phyloP scores from a whole-genome alignment of 805 yeast species.

The Lipomyces chichibuensis region DNA sequence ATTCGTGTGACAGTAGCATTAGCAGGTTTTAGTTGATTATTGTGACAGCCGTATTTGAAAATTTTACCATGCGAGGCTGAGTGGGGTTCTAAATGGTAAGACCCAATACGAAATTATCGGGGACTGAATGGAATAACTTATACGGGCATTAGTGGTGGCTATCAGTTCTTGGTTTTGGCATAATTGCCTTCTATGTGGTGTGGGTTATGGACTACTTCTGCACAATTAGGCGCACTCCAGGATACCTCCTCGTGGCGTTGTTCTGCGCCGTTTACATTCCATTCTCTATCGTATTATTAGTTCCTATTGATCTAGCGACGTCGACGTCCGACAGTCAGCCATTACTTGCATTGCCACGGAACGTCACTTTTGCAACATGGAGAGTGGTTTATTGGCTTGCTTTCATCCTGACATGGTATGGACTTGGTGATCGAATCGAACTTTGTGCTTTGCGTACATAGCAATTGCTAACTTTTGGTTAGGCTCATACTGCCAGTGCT shows the following conservation, averaged over 20 bases:
- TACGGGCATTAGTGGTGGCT: constrained; percentile 16
- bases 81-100: background rate
- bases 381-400: constrained; percentile 78
- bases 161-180: constrained; percentile 38
- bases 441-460: background rate
- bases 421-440: background rate
- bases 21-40: background rate
- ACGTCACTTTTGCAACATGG: constrained; percentile 64
- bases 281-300: constrained; percentile 67
- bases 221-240: constrained; percentile 46
- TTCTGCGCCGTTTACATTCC: constrained; percentile 72
- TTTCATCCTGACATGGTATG: constrained; percentile 72
- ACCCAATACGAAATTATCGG: too few species aligned
- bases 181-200: constrained; percentile 44
- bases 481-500: constrained; percentile 63
- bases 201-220: constrained; percentile 47
- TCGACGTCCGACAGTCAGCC: constrained; percentile 49
- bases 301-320: constrained; percentile 75
- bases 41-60: background rate
- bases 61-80: background rate
- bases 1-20: background rate
- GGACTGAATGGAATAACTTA: background rate
- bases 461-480: background rate
- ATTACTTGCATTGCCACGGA: constrained; percentile 55
- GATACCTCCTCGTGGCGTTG: constrained; percentile 53